Conservation (phyloP, 345 rosid species). For the Arabidopsis arenosa region DNA sequence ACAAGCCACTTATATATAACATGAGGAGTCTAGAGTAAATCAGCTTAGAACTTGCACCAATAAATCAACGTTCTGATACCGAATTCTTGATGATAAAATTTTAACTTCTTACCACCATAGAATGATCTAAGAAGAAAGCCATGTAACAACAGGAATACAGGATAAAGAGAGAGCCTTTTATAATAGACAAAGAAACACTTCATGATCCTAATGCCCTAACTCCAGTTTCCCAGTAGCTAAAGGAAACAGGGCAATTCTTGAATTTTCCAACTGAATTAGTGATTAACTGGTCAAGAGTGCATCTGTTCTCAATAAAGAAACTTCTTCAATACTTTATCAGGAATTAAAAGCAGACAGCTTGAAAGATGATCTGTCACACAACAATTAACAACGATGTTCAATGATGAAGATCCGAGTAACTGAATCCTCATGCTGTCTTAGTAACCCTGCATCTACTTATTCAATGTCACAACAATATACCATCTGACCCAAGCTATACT, state of each 20-base stretch:
- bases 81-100: conserved; percentile 1
- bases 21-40: conserved; percentile 1
- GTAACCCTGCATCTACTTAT: background rate
- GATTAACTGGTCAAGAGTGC: background rate
- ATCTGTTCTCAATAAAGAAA: background rate
- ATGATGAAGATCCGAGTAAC: background rate
- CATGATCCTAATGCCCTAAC: conserved; percentile 6
- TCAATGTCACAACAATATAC: background rate
- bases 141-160: conserved; percentile 30
- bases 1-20: background rate
- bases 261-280: background rate
- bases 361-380: background rate
- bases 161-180: conserved; percentile 48
- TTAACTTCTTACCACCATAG: conserved; percentile 42
- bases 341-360: background rate
- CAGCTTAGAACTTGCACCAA: conserved; percentile 20
- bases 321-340: background rate
- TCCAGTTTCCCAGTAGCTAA: conserved; percentile 13
- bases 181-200: conserved; percentile 27
- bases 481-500: conserved; percentile 3
- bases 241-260: background rate
- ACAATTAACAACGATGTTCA: background rate
- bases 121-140: conserved; percentile 37
- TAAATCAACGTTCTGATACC: conserved; percentile 12
- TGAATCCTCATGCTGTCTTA: conserved; percentile 3